Percentiles rank a stretch among this genome's conserved stretches.
phyloP scores from a whole-genome alignment of 2,329 filamentous ascomycete genomes.

The Colletotrichum plurivorum region DNA sequence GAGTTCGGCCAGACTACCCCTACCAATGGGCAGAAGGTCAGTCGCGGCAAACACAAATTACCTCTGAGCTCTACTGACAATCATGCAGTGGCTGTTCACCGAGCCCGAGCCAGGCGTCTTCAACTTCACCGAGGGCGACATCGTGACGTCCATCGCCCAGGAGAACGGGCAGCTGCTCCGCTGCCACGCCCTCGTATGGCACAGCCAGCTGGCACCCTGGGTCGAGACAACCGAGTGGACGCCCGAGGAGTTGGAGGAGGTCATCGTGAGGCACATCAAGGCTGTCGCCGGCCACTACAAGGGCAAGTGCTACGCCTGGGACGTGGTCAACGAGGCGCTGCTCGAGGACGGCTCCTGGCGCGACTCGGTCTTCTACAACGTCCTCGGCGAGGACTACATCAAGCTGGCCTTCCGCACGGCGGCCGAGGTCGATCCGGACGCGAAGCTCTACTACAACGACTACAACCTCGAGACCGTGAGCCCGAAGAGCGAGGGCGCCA shows the following conservation, averaged over 20 bases:
- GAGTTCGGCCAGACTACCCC: constrained; percentile 76
- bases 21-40: constrained; percentile 68
- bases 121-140: constrained; percentile 72
- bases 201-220: constrained; percentile 60
- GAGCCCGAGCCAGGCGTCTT: constrained; percentile 72
- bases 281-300: constrained; percentile 71
- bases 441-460: constrained; percentile 71
- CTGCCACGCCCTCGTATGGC: constrained; percentile 69
- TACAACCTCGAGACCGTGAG: constrained; percentile 72
- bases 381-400: constrained; percentile 70
- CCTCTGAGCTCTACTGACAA: constrained; percentile 15
- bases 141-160: constrained; percentile 59
- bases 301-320: constrained; percentile 74
- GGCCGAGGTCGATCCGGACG: constrained; percentile 65
- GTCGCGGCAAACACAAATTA: background rate
- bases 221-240: constrained; percentile 62
- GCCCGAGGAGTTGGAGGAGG: constrained; percentile 67
- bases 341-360: constrained; percentile 70
- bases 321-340: constrained; percentile 76
- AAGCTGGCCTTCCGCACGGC: constrained; percentile 70
- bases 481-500: constrained; percentile 60
- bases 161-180: constrained; percentile 63
- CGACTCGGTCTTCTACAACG: constrained; percentile 66
- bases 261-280: constrained; percentile 69
- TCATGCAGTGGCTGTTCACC: constrained; percentile 66